Percentiles rank a stretch among this genome's conserved stretches.
These are phyloP conservation scores for Suhomyces sp. DNA, from an alignment of 805 yeast genomes.

Conservation along the genomic window DNA sequence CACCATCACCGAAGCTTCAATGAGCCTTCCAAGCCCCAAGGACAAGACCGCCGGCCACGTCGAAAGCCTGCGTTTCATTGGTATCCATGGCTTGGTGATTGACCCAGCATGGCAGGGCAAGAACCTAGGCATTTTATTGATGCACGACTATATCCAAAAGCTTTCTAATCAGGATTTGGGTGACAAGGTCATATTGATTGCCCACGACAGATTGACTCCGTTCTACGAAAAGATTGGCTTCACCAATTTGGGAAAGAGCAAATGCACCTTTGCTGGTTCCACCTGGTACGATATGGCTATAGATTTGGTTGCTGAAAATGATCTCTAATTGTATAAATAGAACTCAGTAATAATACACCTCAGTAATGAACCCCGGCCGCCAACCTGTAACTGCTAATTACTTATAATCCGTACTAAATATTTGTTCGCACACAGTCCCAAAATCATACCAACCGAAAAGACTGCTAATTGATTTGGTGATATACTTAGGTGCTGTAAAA, in stretches of 20 bases:
- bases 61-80: conserved; percentile 72
- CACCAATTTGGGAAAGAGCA: conserved; percentile 61
- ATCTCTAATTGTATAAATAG: conserved; percentile 19
- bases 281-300: conserved; percentile 60
- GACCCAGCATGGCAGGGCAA: conserved; percentile 75
- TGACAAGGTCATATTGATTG: conserved; percentile 68
- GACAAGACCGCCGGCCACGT: conserved; percentile 55
- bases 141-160: conserved; percentile 89
- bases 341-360: not conserved
- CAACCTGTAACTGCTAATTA: not conserved
- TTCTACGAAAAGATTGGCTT: conserved; percentile 86
- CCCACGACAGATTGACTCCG: conserved; percentile 63
- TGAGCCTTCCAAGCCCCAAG: conserved; percentile 52
- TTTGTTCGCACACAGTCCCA: not conserved
- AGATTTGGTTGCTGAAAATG: conserved; percentile 44
- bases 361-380: too few species aligned
- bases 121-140: conserved; percentile 75
- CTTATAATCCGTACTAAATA: not conserved
- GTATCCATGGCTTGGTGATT: conserved; percentile 78
- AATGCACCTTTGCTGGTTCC: conserved; percentile 55
- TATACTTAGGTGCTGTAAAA: not conserved
- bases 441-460: not conserved
- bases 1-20: conserved; percentile 53
- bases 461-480: not conserved
- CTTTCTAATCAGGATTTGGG: conserved; percentile 85